Evolutionary conservation across 2,329 filamentous ascomycete genomes (phyloP), one percentile per base, ranked within the genome.

Genomic region (Exutisphaerella laricina): DNA sequence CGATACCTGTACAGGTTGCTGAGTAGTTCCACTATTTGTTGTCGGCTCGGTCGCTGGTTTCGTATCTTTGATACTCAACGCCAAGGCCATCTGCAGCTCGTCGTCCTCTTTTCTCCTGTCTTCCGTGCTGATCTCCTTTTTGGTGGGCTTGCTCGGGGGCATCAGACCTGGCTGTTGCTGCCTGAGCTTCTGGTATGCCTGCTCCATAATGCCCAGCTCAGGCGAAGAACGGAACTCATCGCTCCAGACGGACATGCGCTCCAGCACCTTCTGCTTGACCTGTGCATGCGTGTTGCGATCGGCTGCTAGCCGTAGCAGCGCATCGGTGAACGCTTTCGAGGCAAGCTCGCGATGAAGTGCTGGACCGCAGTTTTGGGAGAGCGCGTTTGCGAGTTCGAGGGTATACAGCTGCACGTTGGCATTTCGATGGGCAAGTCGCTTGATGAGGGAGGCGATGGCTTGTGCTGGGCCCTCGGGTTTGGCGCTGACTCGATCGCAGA

Each of bases 31-130:
- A 41, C 54, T 53, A 12, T 56, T 45, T 39, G 55, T 41, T 14
- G 57, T 40, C 60, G 53, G 23, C 32, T 49, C 45, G 31, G 62
- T 62, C 39, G 57, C 50, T 9, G 68, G 62, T 25, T 70, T 64
- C 59, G 94, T 90, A 49, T 98, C 92, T 64, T 94, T 88, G 57
- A 98, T 78, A 31, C 88, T 96, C 59, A 98, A 74, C 58, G 85
- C 89, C 36, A 98, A 74, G 2, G 92, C 92, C 80, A 96, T 95
- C 65, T 97, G 92, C 42, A 98, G 71, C 68, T 98, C 92, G 38
- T 97, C 89, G 49, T 98, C 92, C 67, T 98, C 92, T 68, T 94
- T 95, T 66, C 88, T 85, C 51, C 92, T 79, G 66, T 98, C 92
- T 34, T 84, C 58, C 23, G 94, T 85, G 33, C 90, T 96, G 50